Base-by-base conservation (phyloP, 495 filamentous ascomycete genomes). In the Cercophora sp. region DNA sequence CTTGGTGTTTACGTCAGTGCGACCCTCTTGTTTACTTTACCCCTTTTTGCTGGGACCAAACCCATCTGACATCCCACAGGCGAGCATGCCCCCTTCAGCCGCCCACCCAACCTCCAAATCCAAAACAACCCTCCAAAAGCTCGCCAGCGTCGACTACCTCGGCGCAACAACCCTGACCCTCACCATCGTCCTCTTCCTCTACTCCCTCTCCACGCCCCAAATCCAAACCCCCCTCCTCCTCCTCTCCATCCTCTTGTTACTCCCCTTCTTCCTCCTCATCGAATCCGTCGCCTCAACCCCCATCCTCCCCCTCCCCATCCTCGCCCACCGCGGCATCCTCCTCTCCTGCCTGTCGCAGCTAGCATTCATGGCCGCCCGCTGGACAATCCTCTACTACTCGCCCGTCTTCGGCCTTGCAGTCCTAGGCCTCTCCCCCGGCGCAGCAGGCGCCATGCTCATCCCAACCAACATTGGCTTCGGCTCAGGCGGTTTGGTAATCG, bases 401-500 rank as follows among this genome's bases (percentile, higher is more conserved):
- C 88, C 88, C 0, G 79, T 85, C 24, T 89, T 87, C 57, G 81
- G 85, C 5, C 79, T 91, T 48, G 83, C 85, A 3, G 82, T 91
- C 0, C 79, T 80, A 3, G 77, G 76, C 43, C 85, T 85, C 74
- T 65, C 71, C 8, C 82, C 85, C 3, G 84, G 84, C 3, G 67
- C 75, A 0, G 85, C 86, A 1, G 88, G 88, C 0, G 72, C 83
- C 15, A 85, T 90, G 26, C 70, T 92, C 3, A 78, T 90, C 41
- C 85, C 88, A 0, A 91, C 86, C 1, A 92, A 91, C 63, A 61
- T 77, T 2, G 88, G 87, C 0, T 91, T 92, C 57, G 87, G 81
- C 0, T 39, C 76, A 2, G 88, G 88, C 25, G 87, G 87, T 0
- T 63, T 91, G 1, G 45, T 87, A 2, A 84, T 83, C 2, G 88